Evolutionary conservation across 2,329 filamentous ascomycete species (phyloP), one percentile per base, ranked within the genome.

Genomic region (Bimuria novae-zelandiae): DNA sequence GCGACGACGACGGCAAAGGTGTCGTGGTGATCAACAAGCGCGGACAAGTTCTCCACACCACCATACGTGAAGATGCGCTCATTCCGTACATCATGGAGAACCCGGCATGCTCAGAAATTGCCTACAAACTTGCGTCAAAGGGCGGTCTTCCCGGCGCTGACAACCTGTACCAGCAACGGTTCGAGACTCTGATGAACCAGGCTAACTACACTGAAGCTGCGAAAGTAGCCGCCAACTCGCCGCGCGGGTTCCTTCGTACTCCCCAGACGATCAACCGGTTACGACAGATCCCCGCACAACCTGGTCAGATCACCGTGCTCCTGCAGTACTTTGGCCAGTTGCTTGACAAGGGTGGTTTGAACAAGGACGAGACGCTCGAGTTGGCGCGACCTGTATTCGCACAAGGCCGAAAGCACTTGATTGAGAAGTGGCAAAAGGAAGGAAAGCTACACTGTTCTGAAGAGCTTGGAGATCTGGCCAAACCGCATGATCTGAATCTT

Each of bases 311-410:
- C 78, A 96, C 94, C 1, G 87, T 91, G 64, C 96, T 97, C 54
- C 82, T 99, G 48, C 94, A 97, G 73, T 99, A 99, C 77, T 99
- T 99, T 64, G 94, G 94, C 57, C 92, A 97, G 84, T 82, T 99
- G 37, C 83, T 99, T 29, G 95, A 99, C 74, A 97, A 99, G 83
- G 93, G 94, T 53, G 84, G 85, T 23, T 80, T 99, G 40, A 99
- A 99, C 78, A 87, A 88, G 71, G 89, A 96, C 61, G 94, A 99
- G 77, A 96, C 92, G 41, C 80, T 99, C 33, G 94, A 99, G 79
- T 82, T 99, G 56, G 92, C 94, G 8, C 87, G 92, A 62, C 94
- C 94, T 17, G 94, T 99, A 17, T 83, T 99, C 52, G 86, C 89
- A 51, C 94, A 99, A 76, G 94, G 92, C 74, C 87, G 94, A 61